Conservation (phyloP, 2,329 filamentous ascomycete genomes). For the Nannizzia gypsea region DNA sequence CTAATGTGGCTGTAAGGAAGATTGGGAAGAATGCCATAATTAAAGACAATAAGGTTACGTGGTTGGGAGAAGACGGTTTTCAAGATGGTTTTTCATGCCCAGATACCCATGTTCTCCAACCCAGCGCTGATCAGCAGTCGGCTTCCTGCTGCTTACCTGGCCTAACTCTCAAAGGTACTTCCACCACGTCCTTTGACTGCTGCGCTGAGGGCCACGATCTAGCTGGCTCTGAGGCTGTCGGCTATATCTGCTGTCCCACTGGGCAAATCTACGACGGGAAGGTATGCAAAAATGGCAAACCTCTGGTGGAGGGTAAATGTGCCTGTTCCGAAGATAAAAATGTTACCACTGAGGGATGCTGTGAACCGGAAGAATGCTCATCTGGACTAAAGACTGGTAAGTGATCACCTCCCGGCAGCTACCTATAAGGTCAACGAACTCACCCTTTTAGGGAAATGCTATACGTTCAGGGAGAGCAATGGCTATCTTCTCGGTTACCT, state of each 20-base stretch:
- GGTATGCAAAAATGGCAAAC: not conserved
- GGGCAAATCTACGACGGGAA: not conserved
- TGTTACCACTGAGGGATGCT: not conserved
- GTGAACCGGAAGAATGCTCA: constrained; percentile 3
- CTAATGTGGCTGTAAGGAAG: constrained; percentile 2
- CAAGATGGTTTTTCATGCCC: constrained; percentile 1
- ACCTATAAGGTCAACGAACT: not conserved
- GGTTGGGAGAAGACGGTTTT: not conserved
- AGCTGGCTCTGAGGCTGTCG: not conserved
- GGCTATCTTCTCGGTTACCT: constrained; percentile 3
- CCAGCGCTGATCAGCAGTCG: not conserved
- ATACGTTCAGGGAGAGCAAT: not conserved
- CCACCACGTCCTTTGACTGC: not conserved
- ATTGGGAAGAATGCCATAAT: not conserved
- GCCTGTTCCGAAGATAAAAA: not conserved
- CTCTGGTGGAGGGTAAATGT: not conserved
- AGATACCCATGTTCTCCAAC: not conserved
- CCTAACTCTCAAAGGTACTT: not conserved
- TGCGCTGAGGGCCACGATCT: constrained; percentile 4
- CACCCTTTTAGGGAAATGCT: constrained; percentile 5
- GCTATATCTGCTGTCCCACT: constrained; percentile 4
- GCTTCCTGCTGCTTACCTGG: constrained; percentile 4
- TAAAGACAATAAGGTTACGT: not conserved
- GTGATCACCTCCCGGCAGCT: not conserved
- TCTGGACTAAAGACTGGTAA: constrained; percentile 4